Evolutionary conservation across 2,329 filamentous ascomycete species (phyloP), one percentile per base, ranked within the genome.

Genomic region (Podosphaera aphanis): DNA sequence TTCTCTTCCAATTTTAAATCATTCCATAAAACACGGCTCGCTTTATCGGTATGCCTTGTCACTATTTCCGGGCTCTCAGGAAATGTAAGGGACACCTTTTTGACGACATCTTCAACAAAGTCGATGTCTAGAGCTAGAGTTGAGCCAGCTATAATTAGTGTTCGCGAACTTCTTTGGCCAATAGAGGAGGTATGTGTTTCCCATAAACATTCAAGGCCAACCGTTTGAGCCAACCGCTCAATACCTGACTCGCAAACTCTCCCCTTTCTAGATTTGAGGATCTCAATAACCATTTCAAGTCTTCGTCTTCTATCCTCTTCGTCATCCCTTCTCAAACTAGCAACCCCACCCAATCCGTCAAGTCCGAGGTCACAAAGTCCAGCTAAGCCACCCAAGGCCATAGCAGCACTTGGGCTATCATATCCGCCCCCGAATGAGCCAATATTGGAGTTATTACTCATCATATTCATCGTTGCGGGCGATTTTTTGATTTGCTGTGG

Each of bases 241-340:
- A 90, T 66, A 2, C 79, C 79, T 25, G 79, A 74, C 55, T 83
- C 78, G 52, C 79, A 83, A 33, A 88, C 74, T 36, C 76, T 64
- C 3, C 79, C 79, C 50, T 73, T 72, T 53, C 60, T 59, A 11
- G 50, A 55, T 49, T 59, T 57, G 23, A 60, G 43, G 29, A 59
- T 58, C 29, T 58, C 57, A 37, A 58, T 46, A 18, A 60, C 55
- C 10, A 47, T 46, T 29, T 47, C 46, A 39, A 73, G 58, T 49
- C 64, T 64, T 43, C 63, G 60, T 51, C 62, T 61, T 51, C 66
- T 58, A 52, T 73, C 69, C 40, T 71, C 68, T 47, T 73, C 70
- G 50, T 71, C 68, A 7, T 50, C 55, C 25, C 55, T 52, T 16
- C 48, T 51, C 16, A 36, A 18, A 25, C 29, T 29, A 13, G 39